Percentiles rank a stretch among this genome's conserved stretches.
Evolutionary conservation across 768 basidiomycete genomes (phyloP).

Genomic region (Terana coerulea): DNA sequence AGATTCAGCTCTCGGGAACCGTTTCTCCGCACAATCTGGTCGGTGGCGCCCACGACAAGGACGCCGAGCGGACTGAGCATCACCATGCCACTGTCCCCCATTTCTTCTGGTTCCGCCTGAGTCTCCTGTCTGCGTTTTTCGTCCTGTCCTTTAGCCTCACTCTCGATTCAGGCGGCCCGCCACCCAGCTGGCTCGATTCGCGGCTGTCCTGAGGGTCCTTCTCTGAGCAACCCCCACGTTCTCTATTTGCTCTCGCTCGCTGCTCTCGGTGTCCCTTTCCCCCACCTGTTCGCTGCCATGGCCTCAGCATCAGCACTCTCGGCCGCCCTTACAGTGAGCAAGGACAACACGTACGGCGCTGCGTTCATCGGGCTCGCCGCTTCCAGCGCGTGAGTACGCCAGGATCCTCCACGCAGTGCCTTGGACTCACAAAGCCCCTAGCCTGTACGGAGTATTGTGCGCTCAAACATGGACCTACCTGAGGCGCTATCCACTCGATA

Average conservation of each 20-base stretch:
- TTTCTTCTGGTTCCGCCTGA: neutral
- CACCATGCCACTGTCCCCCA: neutral
- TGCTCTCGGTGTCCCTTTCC: neutral
- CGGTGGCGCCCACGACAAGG: neutral
- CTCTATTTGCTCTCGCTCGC: conserved; percentile 9
- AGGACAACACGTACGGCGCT: conserved; percentile 56
- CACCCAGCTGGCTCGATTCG: neutral
- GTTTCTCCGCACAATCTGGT: neutral
- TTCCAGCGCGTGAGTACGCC: conserved; percentile 34
- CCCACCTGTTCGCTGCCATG: conserved; percentile 1
- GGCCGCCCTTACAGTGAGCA: conserved; percentile 7
- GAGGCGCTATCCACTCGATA: conserved; percentile 51
- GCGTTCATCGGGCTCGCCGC: conserved; percentile 54
- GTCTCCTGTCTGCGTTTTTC: neutral
- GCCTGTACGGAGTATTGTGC: conserved; percentile 48
- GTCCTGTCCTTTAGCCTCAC: neutral
- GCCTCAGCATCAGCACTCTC: neutral
- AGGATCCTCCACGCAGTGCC: no score
- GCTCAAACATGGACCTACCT: conserved; percentile 56
- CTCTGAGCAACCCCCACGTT: conserved; percentile 4
- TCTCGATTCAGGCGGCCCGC: neutral
- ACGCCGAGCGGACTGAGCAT: neutral
- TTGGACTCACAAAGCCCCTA: no score
- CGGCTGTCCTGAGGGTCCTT: neutral
- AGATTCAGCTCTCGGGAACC: neutral